phyloP scores from a whole-genome alignment of 1,284 basidiomycete genomes.

The Ganoderma sp. region DNA sequence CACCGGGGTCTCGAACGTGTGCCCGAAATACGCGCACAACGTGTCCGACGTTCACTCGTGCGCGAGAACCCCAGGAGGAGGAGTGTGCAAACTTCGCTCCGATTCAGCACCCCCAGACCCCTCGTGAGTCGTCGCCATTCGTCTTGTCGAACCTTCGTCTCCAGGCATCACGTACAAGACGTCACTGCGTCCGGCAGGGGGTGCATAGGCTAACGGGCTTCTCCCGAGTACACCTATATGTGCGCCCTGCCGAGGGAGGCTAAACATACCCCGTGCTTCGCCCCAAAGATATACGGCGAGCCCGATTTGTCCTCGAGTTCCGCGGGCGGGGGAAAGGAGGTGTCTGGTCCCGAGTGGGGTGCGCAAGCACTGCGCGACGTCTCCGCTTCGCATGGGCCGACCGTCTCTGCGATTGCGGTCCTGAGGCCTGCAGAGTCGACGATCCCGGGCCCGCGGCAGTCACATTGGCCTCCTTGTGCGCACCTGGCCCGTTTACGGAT shows the following conservation, averaged over 20 bases:
- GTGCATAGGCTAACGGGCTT: conserved; percentile 4
- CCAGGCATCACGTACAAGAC: conserved; percentile 3
- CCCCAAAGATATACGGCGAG: conserved; percentile 8
- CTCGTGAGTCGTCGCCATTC: background rate
- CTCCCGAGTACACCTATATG: background rate
- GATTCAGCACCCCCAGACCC: background rate
- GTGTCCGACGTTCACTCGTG: conserved; percentile 7
- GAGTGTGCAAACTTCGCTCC: background rate
- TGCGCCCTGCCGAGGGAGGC: conserved; percentile 6
- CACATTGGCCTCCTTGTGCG: background rate
- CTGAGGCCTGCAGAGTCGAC: background rate
- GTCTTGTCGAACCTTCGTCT: background rate
- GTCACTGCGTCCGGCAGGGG: conserved; percentile 3
- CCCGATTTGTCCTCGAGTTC: background rate
- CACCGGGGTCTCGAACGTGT: conserved; percentile 17
- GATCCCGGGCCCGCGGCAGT: background rate
- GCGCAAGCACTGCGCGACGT: background rate
- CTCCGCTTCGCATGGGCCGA: background rate
- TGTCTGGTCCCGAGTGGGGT: background rate
- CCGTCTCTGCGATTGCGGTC: background rate
- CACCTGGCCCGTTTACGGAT: background rate
- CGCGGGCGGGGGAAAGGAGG: background rate
- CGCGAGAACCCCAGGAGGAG: background rate
- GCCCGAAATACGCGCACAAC: conserved; percentile 10
- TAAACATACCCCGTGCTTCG: conserved; percentile 8